Base-by-base conservation (phyloP, 139 green algal genomes). In the Gonium pectorale region DNA sequence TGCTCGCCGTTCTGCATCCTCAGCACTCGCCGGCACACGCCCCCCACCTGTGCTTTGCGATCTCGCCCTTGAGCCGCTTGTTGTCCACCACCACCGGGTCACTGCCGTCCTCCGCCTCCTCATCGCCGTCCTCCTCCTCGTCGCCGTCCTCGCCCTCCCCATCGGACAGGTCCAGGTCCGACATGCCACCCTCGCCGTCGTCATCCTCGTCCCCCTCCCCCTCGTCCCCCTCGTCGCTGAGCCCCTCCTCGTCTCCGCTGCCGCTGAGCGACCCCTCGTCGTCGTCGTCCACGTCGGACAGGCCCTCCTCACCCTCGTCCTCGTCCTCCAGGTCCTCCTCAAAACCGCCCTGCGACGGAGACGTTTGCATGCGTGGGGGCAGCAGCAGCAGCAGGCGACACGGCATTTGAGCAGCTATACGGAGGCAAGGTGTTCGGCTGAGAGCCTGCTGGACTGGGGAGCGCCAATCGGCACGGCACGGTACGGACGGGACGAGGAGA, bases 71-170 rank as follows among this genome's bases (percentile, higher is more conserved):
- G 37, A 95, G 87, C 67, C 78, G 86, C 54, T 63, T 67, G 59
- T 94, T 94, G 81, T 94, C 90, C 35, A 69, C 46, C 15, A 68
- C 71, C 40, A 92, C 88, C 31, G 85, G 79, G 71, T 90, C 87
- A 22, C n/a, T 52, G 27, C 64, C 73, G 26, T 19, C 70, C 11
- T 29, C 79, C 41, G 35, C 89, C 56, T 73, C 79, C 35, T 64
- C 79, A 37, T 90, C 80, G 35, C 64, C 80, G 8, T 84, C 86
- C 31, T 83, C 79, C 1, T 84, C 79, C 7, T 86, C 85, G 44
- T 68, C 79, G 21, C 67, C 85, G 46, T 75, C 75, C 40, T 29
- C 66, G 69, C 29, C 59, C 38, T 83, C 21, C 44, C 7, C 44
- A 24, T 68, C 27, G 1, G 43, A 29, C 27, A 1, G 63, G 8